These are phyloP conservation scores for Quercus tomentella DNA, from an alignment of 331 rosid genomes.

Conservation along the genomic window DNA sequence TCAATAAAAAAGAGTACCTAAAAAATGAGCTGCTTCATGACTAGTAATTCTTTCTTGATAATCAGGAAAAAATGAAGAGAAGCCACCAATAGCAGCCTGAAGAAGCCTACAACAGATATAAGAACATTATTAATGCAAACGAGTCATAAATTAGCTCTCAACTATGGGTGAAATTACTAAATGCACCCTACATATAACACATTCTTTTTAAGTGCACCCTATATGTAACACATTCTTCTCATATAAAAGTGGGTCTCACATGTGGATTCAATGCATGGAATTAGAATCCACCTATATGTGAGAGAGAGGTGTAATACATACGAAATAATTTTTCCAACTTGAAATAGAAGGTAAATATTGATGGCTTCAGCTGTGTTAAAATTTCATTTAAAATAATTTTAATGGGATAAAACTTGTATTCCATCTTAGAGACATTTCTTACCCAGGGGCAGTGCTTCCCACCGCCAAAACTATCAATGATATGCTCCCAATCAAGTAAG, in stretches of 20 bases:
- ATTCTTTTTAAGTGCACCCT: no score
- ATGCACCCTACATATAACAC: no score
- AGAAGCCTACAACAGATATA: constrained; percentile 64
- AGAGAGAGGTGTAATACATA: no score
- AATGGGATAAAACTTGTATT: not conserved
- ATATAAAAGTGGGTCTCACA: no score
- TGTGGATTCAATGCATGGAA: no score
- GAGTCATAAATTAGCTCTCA: not conserved
- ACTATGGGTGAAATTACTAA: no score
- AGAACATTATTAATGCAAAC: constrained; percentile 16
- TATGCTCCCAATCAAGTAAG: constrained; percentile 89
- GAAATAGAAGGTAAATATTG: not conserved
- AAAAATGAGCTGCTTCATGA: constrained; percentile 95
- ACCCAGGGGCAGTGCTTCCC: constrained; percentile 97
- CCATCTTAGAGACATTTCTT: constrained; percentile 23
- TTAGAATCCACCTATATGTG: no score
- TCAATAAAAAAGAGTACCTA: constrained; percentile 38
- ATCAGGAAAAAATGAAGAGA: constrained; percentile 85
- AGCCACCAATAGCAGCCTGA: constrained; percentile 87
- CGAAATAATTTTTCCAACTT: no score
- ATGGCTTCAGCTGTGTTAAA: not conserved
- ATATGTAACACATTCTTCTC: no score
- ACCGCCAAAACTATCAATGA: constrained; percentile 84
- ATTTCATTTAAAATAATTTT: not conserved
- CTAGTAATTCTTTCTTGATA: constrained; percentile 87